Evolutionary conservation across 2,329 filamentous ascomycete species (phyloP).

Genomic region (Colletotrichum gloeosporioides): DNA sequence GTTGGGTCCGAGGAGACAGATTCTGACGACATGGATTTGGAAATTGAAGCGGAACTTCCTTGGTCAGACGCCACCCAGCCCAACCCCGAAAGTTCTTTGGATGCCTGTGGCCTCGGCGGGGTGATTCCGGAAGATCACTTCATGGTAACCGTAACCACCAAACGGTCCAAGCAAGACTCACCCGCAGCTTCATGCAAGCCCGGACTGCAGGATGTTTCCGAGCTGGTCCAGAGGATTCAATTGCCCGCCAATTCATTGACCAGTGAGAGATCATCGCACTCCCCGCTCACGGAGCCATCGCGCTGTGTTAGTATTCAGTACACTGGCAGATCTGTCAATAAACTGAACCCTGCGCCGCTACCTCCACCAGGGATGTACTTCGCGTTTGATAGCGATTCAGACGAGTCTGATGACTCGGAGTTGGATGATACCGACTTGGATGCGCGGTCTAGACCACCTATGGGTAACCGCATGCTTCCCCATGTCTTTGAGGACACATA

Average conservation of each 20-base stretch:
- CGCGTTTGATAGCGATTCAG: conserved; percentile 46
- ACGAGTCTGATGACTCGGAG: no score
- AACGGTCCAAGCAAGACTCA: no score
- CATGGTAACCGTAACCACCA: conserved; percentile 28
- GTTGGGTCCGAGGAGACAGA: conserved; percentile 27
- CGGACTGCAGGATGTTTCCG: no score
- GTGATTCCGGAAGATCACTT: conserved; percentile 71
- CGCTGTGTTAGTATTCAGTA: conserved; percentile 36
- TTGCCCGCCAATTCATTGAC: no score
- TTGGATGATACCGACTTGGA: conserved; percentile 24
- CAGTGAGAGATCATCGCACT: no score
- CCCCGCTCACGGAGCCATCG: no score
- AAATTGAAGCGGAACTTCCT: conserved; percentile 42
- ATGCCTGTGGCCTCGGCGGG: conserved; percentile 64
- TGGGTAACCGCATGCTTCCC: conserved; percentile 34
- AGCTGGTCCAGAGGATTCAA: no score
- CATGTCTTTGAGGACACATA: conserved; percentile 43
- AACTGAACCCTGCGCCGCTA: conserved; percentile 51
- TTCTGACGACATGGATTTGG: conserved; percentile 41
- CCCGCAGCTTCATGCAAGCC: no score
- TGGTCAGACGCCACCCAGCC: conserved; percentile 52
- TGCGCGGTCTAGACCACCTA: conserved; percentile 31
- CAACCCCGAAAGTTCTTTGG: conserved; percentile 45
- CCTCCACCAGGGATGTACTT: conserved; percentile 60
- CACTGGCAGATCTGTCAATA: conserved; percentile 44